Conservation (phyloP, 2,329 filamentous ascomycete genomes). For the Dactylellina haptotyla region DNA sequence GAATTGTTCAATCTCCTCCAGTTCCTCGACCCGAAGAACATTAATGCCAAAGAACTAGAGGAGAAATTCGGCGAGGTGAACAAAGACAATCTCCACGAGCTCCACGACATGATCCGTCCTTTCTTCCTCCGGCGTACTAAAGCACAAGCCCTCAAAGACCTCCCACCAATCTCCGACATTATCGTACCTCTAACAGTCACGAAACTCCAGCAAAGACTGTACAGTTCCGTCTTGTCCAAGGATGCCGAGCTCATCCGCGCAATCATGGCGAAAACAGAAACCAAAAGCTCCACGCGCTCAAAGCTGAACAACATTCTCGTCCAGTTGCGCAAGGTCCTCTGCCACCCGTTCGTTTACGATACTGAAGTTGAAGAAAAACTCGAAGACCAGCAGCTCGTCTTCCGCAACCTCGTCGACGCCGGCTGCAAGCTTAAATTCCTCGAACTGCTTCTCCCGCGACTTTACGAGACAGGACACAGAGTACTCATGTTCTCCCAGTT, state of each 20-base stretch:
- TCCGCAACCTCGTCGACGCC: conserved; percentile 87
- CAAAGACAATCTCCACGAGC: conserved; percentile 79
- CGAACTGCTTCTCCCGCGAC: conserved; percentile 84
- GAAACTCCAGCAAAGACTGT: conserved; percentile 89
- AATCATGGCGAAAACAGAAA: conserved; percentile 73
- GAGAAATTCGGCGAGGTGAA: conserved; percentile 79
- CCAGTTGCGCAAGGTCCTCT: conserved; percentile 92
- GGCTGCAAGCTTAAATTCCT: conserved; percentile 88
- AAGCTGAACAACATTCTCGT: conserved; percentile 93
- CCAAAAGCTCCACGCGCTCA: conserved; percentile 72
- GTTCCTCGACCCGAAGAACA: conserved; percentile 78
- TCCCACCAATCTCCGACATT: conserved; percentile 92
- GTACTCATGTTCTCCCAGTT: conserved; percentile 98
- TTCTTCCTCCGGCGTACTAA: conserved; percentile 83
- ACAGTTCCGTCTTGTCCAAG: conserved; percentile 90
- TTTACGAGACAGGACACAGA: conserved; percentile 84
- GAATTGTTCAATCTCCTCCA: conserved; percentile 97
- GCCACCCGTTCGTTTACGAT: conserved; percentile 96
- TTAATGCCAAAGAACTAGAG: conserved; percentile 78
- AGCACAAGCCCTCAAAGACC: conserved; percentile 85
- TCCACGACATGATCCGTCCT: conserved; percentile 72
- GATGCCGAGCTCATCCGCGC: conserved; percentile 88
- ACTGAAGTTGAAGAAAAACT: conserved; percentile 85
- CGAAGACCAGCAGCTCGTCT: conserved; percentile 67
- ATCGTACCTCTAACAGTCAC: conserved; percentile 98